These are phyloP conservation scores for Colletotrichum endophyticum DNA, from an alignment of 2,329 filamentous ascomycete genomes.

Conservation along the genomic window DNA sequence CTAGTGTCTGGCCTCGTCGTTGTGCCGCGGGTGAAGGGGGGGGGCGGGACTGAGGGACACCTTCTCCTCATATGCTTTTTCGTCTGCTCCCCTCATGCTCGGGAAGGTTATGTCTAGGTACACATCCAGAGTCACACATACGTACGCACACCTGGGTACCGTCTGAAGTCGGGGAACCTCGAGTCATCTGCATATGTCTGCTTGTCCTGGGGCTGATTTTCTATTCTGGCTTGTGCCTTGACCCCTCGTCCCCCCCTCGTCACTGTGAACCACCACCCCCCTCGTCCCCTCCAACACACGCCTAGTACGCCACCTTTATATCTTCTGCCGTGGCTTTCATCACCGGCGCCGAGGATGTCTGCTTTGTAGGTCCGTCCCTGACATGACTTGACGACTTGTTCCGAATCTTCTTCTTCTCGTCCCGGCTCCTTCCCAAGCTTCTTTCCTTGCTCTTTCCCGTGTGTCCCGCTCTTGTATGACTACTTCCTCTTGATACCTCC, in stretches of 20 bases:
- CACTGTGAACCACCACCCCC: neutral
- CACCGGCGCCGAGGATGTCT: conserved; percentile 21
- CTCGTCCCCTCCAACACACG: neutral
- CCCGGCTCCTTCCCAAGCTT: neutral
- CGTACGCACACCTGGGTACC: neutral
- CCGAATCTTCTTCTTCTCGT: conserved; percentile 15
- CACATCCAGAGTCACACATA: neutral
- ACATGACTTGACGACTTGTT: conserved; percentile 1
- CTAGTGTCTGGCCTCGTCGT: neutral
- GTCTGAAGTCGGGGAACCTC: neutral
- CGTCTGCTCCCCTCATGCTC: conserved; percentile 9
- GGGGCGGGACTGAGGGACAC: neutral
- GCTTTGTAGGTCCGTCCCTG: conserved; percentile 1
- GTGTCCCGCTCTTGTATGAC: neutral
- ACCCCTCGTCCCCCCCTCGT: neutral
- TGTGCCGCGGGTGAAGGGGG: conserved; percentile 18
- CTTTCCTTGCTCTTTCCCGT: neutral
- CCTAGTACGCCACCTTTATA: conserved; percentile 15
- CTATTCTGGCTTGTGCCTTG: conserved; percentile 18
- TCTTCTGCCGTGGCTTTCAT: conserved; percentile 21
- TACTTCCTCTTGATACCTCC: neutral
- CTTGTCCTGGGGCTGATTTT: neutral
- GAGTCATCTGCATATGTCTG: conserved; percentile 19
- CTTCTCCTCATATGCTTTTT: conserved; percentile 16
- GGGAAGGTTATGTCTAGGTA: neutral